phyloP scores from a whole-genome alignment of 1,284 basidiomycete genomes.

The Trichosporon coremiiforme region DNA sequence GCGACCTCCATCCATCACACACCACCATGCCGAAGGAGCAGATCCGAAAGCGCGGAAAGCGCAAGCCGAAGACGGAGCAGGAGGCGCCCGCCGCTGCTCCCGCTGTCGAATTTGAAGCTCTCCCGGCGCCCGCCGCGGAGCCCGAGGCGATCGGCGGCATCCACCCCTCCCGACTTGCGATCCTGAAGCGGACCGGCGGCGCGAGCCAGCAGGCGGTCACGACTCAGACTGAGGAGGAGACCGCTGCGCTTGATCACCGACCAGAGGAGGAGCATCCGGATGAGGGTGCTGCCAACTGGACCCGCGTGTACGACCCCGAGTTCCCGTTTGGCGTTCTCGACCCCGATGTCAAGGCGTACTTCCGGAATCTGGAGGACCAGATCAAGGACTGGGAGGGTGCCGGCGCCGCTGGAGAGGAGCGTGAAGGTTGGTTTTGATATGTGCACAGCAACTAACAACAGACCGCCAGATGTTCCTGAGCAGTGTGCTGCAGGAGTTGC shows the following conservation, averaged over 20 bases:
- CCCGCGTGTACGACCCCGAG: constrained; percentile 61
- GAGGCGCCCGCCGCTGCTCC: constrained; percentile 21
- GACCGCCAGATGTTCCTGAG: constrained; percentile 80
- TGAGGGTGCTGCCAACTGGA: constrained; percentile 40
- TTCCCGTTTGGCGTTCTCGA: constrained; percentile 86
- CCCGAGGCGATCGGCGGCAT: constrained; percentile 37
- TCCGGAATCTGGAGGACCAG: constrained; percentile 79
- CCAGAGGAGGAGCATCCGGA: constrained; percentile 26
- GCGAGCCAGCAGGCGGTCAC: constrained; percentile 19
- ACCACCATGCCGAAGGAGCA: constrained; percentile 54
- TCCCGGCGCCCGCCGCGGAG: constrained; percentile 18
- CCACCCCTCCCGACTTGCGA: constrained; percentile 47
- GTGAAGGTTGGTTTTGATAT: constrained; percentile 66
- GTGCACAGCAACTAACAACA: constrained; percentile 47
- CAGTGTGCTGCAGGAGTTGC: constrained; percentile 79
- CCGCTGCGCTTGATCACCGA: constrained; percentile 12
- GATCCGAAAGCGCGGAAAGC: constrained; percentile 54
- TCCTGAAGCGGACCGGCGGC: constrained; percentile 38
- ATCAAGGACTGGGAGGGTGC: constrained; percentile 78
- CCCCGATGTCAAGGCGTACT: constrained; percentile 85
- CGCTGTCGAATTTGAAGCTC: background rate
- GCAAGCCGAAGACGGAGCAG: constrained; percentile 51
- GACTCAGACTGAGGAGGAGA: constrained; percentile 17
- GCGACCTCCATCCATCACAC: constrained; percentile 10
- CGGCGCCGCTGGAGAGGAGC: constrained; percentile 58